phyloP scores from a whole-genome alignment of 2,329 filamentous ascomycete species.

The Xylariaceae sp. region DNA sequence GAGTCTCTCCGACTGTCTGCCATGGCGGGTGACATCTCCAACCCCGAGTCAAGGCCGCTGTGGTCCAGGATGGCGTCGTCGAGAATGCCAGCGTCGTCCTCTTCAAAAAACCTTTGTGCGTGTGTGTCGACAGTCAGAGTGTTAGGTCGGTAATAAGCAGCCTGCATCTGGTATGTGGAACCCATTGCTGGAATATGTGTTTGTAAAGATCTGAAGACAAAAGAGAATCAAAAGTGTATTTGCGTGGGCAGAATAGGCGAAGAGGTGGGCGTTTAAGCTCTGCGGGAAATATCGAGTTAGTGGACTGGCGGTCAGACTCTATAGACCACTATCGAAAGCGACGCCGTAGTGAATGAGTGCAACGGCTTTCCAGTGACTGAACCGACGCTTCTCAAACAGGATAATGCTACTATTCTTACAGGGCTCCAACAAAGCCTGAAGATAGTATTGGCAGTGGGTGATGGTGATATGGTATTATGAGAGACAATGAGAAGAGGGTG shows the following conservation, averaged over 20 bases:
- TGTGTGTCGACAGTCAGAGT: slow-evolving; percentile 53
- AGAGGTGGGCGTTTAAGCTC: slow-evolving; percentile 19
- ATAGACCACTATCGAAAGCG: neutral
- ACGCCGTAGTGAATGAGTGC: slow-evolving; percentile 2
- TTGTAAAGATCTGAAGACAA: slow-evolving; percentile 10
- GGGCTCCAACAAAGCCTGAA: slow-evolving; percentile 21
- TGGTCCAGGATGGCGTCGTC: slow-evolving; percentile 62
- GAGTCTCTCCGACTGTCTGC: slow-evolving; percentile 62
- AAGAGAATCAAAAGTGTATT: slow-evolving; percentile 19
- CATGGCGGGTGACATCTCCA: slow-evolving; percentile 64
- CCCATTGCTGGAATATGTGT: slow-evolving; percentile 43
- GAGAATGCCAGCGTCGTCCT: slow-evolving; percentile 58
- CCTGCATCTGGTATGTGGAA: slow-evolving; percentile 50
- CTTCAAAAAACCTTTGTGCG: slow-evolving; percentile 56
- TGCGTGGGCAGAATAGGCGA: slow-evolving; percentile 6
- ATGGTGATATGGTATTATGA: slow-evolving; percentile 20
- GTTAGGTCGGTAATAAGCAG: slow-evolving; percentile 47
- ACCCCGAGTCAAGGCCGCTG: slow-evolving; percentile 56
- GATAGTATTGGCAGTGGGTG: slow-evolving; percentile 19
- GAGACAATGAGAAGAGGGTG: slow-evolving; percentile 26
- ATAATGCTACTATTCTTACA: neutral
- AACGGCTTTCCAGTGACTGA: neutral
- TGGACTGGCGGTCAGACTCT: slow-evolving; percentile 23
- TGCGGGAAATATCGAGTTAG: slow-evolving; percentile 25
- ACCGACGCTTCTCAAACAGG: slow-evolving; percentile 4